Base-by-base conservation (phyloP, 768 basidiomycete genomes). In the Trametes cubensis region DNA sequence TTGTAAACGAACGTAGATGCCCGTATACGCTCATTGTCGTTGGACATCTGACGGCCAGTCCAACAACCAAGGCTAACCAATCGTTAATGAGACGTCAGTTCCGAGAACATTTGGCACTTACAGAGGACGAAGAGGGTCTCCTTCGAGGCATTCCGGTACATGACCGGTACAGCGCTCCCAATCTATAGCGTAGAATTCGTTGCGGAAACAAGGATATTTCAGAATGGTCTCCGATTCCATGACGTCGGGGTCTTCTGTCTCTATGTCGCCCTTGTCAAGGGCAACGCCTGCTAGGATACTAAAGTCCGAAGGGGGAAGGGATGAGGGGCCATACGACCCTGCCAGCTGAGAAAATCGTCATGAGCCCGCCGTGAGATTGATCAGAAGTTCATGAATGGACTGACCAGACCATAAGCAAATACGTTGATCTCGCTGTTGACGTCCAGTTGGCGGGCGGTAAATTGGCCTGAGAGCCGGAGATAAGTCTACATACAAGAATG, bases 381-480 rank as follows among this genome's bases (percentile, higher is more conserved):
- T 28, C 28, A 28, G 28, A 28, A 7, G 28, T 28, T 28, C 28
- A 28, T 28, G 28, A 28, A 28, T 28, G 7, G 28, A 11, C 51
- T n/a, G 6, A 60, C 51, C 45, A 60, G 54, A 13, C 59, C 59
- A 23, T 34, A 54, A 0, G 59, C 59, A 21, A 25, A 54, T 6
- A 54, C 42, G 21, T 17, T 11, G 2, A 60, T 2, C 28, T 60
- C 59, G 30, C 26, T 42, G 30, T 4, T 2, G 11, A 51, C 11
- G 23, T 7, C 10, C 11, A 56, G 18, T 1, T 48, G 61, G 10
- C 61, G 54, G 18, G 56, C 48, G 14, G 6, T 14, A 20, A 62
- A 62, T 6, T 44, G n/a, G 6, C 18, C 61, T 62, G 5, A 14
- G 23, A 21, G 14, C n/a, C 6, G 10, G 11, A 34, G 10, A 11